Evolutionary conservation across 1,284 basidiomycete species (phyloP).

Genomic region (Trametes pubescens): DNA sequence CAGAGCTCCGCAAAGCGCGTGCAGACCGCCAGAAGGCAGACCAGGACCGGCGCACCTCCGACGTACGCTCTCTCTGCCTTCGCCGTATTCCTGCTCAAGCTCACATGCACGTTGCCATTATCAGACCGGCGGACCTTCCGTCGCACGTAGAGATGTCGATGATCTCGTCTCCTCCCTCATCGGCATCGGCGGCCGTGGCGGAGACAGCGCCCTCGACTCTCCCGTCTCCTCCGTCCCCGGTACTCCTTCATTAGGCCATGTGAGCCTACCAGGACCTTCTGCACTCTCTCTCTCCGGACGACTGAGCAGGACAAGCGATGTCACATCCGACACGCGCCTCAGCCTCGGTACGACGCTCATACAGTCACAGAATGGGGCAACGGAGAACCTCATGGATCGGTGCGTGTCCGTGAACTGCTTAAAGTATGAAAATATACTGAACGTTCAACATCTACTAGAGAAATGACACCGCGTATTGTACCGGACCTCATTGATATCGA

Average conservation of each 20-base stretch:
- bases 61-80: conserved; percentile 37
- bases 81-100: too few species aligned
- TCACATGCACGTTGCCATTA: too few species aligned
- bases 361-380: conserved; percentile 59
- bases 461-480: conserved; percentile 67
- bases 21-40: conserved; percentile 72
- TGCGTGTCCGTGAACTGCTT: conserved; percentile 40
- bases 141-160: conserved; percentile 67
- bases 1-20: conserved; percentile 79
- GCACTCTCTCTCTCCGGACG: conserved; percentile 62
- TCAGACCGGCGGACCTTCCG: conserved; percentile 41
- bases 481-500: conserved; percentile 88
- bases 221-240: conserved; percentile 76
- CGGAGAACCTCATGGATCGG: conserved; percentile 75
- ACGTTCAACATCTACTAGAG: conserved; percentile 48
- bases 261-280: conserved; percentile 54
- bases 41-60: conserved; percentile 58
- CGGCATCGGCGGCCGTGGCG: conserved; percentile 46
- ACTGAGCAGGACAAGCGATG: conserved; percentile 74
- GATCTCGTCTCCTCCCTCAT: conserved; percentile 71
- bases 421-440: not conserved
- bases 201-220: conserved; percentile 61
- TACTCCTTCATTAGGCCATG: conserved; percentile 63
- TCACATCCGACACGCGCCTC: conserved; percentile 45
- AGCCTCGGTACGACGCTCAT: conserved; percentile 54